Evolutionary conservation across 2,329 filamentous ascomycete species (phyloP), one percentile per base, ranked within the genome.

Genomic region (Arachnomyces sp.): DNA sequence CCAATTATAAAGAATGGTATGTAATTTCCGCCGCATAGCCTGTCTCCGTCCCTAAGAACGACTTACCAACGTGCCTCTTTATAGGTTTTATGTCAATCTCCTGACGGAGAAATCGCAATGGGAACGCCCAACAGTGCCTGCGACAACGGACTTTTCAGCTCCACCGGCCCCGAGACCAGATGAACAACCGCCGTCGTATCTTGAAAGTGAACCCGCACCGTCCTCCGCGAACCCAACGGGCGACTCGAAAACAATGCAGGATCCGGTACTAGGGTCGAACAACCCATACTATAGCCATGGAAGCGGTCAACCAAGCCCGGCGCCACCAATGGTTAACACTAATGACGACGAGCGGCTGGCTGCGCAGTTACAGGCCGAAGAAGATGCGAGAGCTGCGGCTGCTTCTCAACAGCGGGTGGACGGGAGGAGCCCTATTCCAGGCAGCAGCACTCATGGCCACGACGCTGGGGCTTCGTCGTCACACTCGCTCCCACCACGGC

Each of bases 51-150:
- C 13, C 34, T n/a, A n/a, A n/a, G n/a, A 12, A 32, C 36, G 14
- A 31, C 44, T 42, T 36, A 40, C 50, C 5, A 25, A 9, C 9
- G 5, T 25, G 44, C 58, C 39, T 5, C 15, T 16, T 4, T 25
- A 6, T 47, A 87, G 82, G 82, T 94, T 92, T 75, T 95, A 84
- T 67, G 84, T 94, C 45, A 92, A 95, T 67, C 77, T 84, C 45
- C 77, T 81, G 63, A 94, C 88, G 49, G 92, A 92, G 56, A 74
- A 83, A 58, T 94, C 89, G 4, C 84, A 90, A 73, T 95, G 89
- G 89, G 84, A 94, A 3, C 82, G 78, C 51, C 88, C 88, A 13
- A 85, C 79, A 29, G 73, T 73, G 39, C 81, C 84, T 32, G 78
- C 79, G 38, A 74, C 76, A 13, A 28, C 42, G 34, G 13, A 45